Conservation (phyloP, 2,329 filamentous ascomycete species). For the Aspergillus sojae region DNA sequence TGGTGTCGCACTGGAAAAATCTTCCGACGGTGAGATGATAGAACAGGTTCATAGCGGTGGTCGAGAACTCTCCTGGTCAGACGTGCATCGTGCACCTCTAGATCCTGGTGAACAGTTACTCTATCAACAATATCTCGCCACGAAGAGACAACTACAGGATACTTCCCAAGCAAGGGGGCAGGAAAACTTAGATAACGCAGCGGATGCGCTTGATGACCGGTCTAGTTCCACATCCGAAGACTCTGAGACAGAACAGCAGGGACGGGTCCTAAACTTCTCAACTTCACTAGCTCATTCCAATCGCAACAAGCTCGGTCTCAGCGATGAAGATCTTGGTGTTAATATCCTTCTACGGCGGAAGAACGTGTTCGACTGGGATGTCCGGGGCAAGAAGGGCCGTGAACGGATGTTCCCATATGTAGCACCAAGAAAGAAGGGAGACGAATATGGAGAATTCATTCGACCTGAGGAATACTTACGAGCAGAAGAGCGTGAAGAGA, state of each 20-base stretch:
- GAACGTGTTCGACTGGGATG: constrained; percentile 90
- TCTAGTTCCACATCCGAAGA: constrained; percentile 88
- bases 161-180: constrained; percentile 72
- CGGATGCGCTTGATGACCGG: constrained; percentile 72
- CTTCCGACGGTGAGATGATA: constrained; percentile 58
- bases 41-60: constrained; percentile 70
- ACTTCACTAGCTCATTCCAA: constrained; percentile 80
- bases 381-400: constrained; percentile 85
- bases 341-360: constrained; percentile 88
- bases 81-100: constrained; percentile 66
- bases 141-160: constrained; percentile 82
- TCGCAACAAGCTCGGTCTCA: constrained; percentile 82
- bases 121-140: constrained; percentile 91
- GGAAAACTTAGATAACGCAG: constrained; percentile 71
- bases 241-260: constrained; percentile 86
- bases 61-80: constrained; percentile 61
- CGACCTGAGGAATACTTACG: constrained; percentile 90
- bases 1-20: constrained; percentile 62
- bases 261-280: constrained; percentile 86
- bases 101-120: constrained; percentile 74
- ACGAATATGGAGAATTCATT: constrained; percentile 94
- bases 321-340: constrained; percentile 87
- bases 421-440: constrained; percentile 74
- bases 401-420: constrained; percentile 92
- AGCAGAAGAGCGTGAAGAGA: constrained; percentile 84